These are phyloP conservation scores for Leccinum variicolor DNA, from an alignment of 768 basidiomycete genomes.

Conservation along the genomic window DNA sequence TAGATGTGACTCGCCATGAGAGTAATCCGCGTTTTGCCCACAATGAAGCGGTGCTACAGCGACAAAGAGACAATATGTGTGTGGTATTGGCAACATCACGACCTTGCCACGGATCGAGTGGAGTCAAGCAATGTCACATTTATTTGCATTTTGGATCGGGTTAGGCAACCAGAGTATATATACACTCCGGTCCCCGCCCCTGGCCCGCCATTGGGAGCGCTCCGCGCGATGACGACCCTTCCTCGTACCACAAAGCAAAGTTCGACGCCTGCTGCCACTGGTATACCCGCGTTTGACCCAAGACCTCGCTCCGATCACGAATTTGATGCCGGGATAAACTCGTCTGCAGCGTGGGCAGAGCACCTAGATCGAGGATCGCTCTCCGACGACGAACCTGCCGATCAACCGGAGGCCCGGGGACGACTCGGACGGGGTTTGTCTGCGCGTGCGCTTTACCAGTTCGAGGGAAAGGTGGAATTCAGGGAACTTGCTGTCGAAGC, in stretches of 20 bases:
- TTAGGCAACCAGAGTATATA: slow-evolving; percentile 3
- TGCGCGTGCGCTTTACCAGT: slow-evolving; percentile 69
- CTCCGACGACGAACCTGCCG: slow-evolving; percentile 50
- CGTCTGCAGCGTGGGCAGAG: slow-evolving; percentile 75
- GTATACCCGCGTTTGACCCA: slow-evolving; percentile 20
- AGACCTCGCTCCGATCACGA: slow-evolving; percentile 33
- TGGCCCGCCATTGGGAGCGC: neutral
- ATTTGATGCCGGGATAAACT: slow-evolving; percentile 77
- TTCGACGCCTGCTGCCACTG: slow-evolving; percentile 10
- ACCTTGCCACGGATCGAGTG: neutral
- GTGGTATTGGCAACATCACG: neutral
- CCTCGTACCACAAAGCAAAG: slow-evolving; percentile 31
- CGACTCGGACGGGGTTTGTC: slow-evolving; percentile 41
- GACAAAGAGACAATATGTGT: neutral
- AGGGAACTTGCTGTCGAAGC: slow-evolving; percentile 66
- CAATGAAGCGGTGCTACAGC: neutral
- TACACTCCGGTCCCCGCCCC: neutral
- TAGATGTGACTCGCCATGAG: neutral
- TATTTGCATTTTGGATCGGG: slow-evolving; percentile 6
- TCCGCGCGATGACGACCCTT: slow-evolving; percentile 34
- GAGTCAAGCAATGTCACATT: neutral
- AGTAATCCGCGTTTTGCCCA: neutral
- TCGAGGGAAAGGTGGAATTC: slow-evolving; percentile 74
- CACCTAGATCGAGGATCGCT: slow-evolving; percentile 45
- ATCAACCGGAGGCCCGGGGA: slow-evolving; percentile 32